A percentile compares a stretch with the other conserved stretches of the same genome.
Conservation (phyloP, 2,329 filamentous ascomycete species). For the Grosmannia clavigera region DNA sequence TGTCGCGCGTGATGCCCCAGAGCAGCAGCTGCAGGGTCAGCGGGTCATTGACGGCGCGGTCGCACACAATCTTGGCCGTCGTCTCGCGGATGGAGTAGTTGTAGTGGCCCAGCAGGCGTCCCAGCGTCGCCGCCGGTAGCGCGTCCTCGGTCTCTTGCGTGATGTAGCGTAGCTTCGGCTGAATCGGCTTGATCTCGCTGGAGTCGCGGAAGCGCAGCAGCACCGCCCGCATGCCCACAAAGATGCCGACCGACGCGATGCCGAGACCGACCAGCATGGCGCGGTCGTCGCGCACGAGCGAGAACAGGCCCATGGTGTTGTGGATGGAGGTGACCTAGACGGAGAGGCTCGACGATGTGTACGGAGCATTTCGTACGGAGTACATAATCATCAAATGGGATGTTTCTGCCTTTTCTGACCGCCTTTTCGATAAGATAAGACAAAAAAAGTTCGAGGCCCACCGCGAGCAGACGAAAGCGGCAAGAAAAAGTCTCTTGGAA, state of each 20-base stretch:
- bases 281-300: slow-evolving; percentile 35
- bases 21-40: slow-evolving; percentile 38
- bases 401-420: slow-evolving; percentile 16
- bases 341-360: no score
- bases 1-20: slow-evolving; percentile 43
- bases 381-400: no score
- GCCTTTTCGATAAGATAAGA: slow-evolving; percentile 21
- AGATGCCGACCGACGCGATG: slow-evolving; percentile 45
- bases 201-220: slow-evolving; percentile 49
- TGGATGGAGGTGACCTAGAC: no score
- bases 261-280: slow-evolving; percentile 39
- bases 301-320: slow-evolving; percentile 27
- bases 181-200: slow-evolving; percentile 51
- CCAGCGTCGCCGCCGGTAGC: slow-evolving; percentile 51
- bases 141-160: slow-evolving; percentile 65
- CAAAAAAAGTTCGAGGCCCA: slow-evolving; percentile 10
- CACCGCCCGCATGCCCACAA: slow-evolving; percentile 43
- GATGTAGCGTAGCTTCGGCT: slow-evolving; percentile 59
- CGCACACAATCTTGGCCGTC: slow-evolving; percentile 45
- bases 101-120: slow-evolving; percentile 55
- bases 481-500: slow-evolving; percentile 1
- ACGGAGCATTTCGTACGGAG: no score
- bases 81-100: slow-evolving; percentile 63
- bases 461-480: not conserved
- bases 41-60: slow-evolving; percentile 46